A percentile compares a stretch with the other conserved stretches of the same genome.
Evolutionary conservation across 225 moss, liverwort and hornwort species (phyloP).

Genomic region (Antitrichia curtipendula): DNA sequence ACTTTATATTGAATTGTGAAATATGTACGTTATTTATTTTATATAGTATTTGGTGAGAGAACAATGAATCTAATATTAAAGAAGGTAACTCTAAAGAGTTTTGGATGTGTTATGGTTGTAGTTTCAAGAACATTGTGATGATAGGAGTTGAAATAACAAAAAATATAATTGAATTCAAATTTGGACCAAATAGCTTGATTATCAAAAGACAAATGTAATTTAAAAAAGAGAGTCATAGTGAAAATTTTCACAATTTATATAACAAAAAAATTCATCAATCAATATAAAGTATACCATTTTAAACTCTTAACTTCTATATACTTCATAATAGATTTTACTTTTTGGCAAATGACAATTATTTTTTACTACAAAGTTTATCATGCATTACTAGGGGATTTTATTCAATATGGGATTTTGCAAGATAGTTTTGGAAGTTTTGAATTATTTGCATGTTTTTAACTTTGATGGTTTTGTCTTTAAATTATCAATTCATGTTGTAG

Average conservation of each 20-base stretch:
- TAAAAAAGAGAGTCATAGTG: accelerated
- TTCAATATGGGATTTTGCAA: neutral
- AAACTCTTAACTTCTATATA: neutral
- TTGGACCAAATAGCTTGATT: neutral
- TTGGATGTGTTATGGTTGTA: neutral
- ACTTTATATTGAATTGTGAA: neutral
- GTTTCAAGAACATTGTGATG: neutral
- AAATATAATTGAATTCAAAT: neutral
- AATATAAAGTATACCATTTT: neutral
- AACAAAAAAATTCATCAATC: neutral
- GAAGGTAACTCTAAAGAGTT: too few species aligned
- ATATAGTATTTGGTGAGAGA: neutral
- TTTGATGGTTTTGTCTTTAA: neutral
- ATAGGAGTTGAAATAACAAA: neutral
- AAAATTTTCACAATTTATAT: neutral
- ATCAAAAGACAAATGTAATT: neutral
- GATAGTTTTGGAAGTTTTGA: neutral
- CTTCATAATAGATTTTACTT: neutral
- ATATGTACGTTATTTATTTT: neutral
- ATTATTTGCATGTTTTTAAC: neutral
- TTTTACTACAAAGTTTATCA: neutral
- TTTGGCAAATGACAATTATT: neutral
- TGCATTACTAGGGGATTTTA: neutral
- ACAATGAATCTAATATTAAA: accelerated
- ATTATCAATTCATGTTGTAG: neutral